A percentile compares a stretch with the other conserved stretches of the same genome.
Evolutionary conservation across 371 early-diverging fungal species (phyloP).

Genomic region (Phascolomyces articulosus): DNA sequence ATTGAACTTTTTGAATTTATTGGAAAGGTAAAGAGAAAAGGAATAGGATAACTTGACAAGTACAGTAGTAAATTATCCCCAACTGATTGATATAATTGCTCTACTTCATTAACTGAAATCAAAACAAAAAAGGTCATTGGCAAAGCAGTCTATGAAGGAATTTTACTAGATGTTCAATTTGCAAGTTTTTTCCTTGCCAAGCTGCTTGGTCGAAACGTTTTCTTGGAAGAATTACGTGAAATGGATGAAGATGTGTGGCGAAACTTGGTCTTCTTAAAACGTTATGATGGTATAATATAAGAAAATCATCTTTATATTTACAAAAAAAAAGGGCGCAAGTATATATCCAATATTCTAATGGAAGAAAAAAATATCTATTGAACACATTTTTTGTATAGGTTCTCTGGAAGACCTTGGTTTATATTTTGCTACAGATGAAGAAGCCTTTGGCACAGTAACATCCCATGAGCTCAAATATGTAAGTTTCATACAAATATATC

Average conservation of each 20-base stretch:
- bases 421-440: conserved; percentile 70
- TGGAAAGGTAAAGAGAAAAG: conserved; percentile 57
- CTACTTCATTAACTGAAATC: background rate
- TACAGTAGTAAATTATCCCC: no score
- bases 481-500: conserved; percentile 16
- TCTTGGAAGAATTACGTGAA: conserved; percentile 82
- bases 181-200: conserved; percentile 85
- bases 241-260: conserved; percentile 82
- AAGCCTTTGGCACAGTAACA: conserved; percentile 52
- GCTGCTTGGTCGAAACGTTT: conserved; percentile 74
- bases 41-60: no score
- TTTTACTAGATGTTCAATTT: conserved; percentile 87
- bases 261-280: conserved; percentile 80
- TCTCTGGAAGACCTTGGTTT: conserved; percentile 67
- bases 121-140: conserved; percentile 62
- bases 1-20: conserved; percentile 77
- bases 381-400: conserved; percentile 34
- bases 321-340: no score
- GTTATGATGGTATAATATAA: conserved; percentile 64
- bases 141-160: conserved; percentile 90
- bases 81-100: no score
- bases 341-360: no score
- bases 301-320: no score
- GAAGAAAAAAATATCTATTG: no score
- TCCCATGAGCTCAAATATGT: conserved; percentile 54